Evolutionary conservation across 768 basidiomycete genomes (phyloP), one percentile per base, ranked within the genome.

Genomic region (Hericium rajendrae): DNA sequence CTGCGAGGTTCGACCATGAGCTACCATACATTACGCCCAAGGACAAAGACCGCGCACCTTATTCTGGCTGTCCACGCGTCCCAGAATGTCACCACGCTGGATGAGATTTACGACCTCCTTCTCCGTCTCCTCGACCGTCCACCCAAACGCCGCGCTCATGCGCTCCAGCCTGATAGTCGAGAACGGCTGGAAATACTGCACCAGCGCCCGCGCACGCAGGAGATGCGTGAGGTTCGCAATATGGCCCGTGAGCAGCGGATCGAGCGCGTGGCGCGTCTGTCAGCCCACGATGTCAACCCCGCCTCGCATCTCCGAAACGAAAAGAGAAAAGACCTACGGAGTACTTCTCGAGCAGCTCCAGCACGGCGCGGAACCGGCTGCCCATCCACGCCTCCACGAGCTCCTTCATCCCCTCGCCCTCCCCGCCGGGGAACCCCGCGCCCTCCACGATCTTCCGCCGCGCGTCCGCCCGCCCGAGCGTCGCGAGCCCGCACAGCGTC

Each of bases 131-230:
- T 82, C 81, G 6, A 88, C 71, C 0, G 77, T 75, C 83, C 88
- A 86, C 2, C 93, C 94, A 65, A 97, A 95, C 10, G 93, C 91
- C 2, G 72, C 68, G 39, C 87, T 84, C 91, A 97, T 94, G 38
- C 86, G 80, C 46, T 86, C 84, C 28, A 97, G 68, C 46, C 83
- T 78, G 67, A 97, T 91, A 9, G 88, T 83, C 26, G 87, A 78
- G 70, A 94, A 98, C 0, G 94, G 94, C 63, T 85, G 81, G 76
- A 97, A 93, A 72, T 94, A 97, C 51, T 92, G 80, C n/a, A 82
- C 75, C 51, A 97, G 76, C 0, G 91, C 86, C 58, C 83, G 84
- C 62, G 86, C 83, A 41, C 82, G 83, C 70, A 97, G 87, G 32
- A 82, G 75, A 64, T 76, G 77, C 39, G 81, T 80, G 51, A 98